Percentiles rank a stretch among this genome's conserved stretches.
phyloP scores from a whole-genome alignment of 257 asterid species.

The Striga asiatica region DNA sequence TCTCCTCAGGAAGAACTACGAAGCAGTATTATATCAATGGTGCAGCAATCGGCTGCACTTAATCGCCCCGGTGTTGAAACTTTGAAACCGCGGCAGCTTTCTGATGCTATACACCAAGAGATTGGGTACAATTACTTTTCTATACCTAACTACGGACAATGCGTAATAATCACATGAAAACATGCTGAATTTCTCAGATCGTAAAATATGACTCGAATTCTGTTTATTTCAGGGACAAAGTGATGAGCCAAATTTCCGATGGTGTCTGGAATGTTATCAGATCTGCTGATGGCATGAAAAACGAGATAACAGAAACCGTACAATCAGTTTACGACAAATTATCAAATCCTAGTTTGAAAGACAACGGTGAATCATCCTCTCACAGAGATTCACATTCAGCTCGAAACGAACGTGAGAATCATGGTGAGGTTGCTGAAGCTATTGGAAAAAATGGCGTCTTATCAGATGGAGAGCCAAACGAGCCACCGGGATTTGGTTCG shows the following conservation, averaged over 20 bases:
- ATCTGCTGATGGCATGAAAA: constrained; percentile 64
- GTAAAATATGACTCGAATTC: constrained; percentile 5
- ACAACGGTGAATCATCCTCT: constrained; percentile 42
- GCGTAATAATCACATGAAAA: background rate
- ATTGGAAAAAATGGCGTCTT: constrained; percentile 17
- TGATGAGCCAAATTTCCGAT: constrained; percentile 72
- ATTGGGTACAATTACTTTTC: constrained; percentile 47
- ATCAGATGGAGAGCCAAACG: constrained; percentile 32
- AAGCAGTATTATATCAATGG: constrained; percentile 46
- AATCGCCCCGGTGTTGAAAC: constrained; percentile 65
- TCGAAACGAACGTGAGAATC: constrained; percentile 22
- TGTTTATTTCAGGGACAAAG: constrained; percentile 46
- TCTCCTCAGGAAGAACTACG: constrained; percentile 58
- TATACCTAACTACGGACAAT: constrained; percentile 1
- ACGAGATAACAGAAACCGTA: constrained; percentile 72
- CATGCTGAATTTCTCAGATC: background rate
- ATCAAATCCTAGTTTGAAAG: constrained; percentile 31
- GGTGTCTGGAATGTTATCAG: constrained; percentile 67
- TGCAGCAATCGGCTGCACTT: constrained; percentile 63
- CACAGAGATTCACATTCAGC: constrained; percentile 13
- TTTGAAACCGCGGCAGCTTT: constrained; percentile 90
- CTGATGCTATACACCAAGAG: constrained; percentile 90
- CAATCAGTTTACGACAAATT: constrained; percentile 55
- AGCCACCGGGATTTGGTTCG: constrained; percentile 45
- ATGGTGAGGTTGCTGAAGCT: constrained; percentile 16